Base-by-base conservation (phyloP, 2,329 filamentous ascomycete species). In the Colletotrichum incanum region DNA sequence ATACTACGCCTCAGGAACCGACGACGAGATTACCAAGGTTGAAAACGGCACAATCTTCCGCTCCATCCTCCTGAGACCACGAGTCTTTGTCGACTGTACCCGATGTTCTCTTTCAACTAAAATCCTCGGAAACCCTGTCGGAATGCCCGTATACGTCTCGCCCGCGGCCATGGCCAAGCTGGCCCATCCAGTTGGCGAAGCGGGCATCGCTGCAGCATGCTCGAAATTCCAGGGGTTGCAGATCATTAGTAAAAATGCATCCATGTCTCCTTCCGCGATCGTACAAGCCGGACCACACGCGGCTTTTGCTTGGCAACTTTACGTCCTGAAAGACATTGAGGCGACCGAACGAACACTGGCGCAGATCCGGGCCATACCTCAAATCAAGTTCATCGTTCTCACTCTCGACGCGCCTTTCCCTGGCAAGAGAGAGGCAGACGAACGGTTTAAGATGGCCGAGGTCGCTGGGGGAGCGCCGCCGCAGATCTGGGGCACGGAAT, bases 241-340 rank as follows among this genome's bases (percentile, higher is more conserved):
- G 78, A 86, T 95, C 61, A 92, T 97, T 64, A 92, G 91, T 65
- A 94, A 96, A 82, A 97, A 96, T 80, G 93, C 94, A 0, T 93
- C 90, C 47, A 93, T 94, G 90, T 94, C 92, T 1, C 93, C 93
- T 1, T 94, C 96, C 80, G 92, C 96, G 80, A 93, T 96, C 73
- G 90, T 94, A 3, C 88, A 90, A 69, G 91, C 92, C 0, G 77
- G 81, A 1, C 86, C 89, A 0, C 90, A 87, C 8, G 93, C 96
- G 79, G 84, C 93, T 0, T 95, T 96, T 77, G 94, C 94, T 18
- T 97, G 93, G 93, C 94, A 97, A 82, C 82, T 97, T 23, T 97
- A 97, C 81, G 92, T 96, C 41, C 93, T 96, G 78, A 92, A 87
- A 28, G 92, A 95, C 75, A 70, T 71, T 87, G 92, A 52, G 86